Percentiles rank a stretch among this genome's conserved stretches.
Evolutionary conservation across 2,329 filamentous ascomycete genomes (phyloP).

Genomic region (Colletotrichum chlorophyti): DNA sequence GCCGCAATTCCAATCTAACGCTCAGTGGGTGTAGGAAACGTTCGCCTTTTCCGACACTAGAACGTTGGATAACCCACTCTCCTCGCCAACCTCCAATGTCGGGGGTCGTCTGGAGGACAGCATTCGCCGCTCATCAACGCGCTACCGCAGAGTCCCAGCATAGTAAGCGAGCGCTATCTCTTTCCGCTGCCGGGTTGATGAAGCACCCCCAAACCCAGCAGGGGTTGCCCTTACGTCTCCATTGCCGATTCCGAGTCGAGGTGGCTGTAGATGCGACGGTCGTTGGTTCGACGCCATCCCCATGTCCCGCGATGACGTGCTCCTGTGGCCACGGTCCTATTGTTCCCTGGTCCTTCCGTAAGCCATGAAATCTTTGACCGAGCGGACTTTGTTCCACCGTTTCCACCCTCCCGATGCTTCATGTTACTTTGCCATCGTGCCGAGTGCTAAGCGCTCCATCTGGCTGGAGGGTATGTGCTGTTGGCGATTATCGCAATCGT

Average conservation of each 20-base stretch:
- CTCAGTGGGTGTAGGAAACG: not conserved
- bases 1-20: not conserved
- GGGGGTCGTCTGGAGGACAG: not conserved
- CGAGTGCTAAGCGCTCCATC: not conserved
- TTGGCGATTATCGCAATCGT: slow-evolving; percentile 16
- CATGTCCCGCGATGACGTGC: slow-evolving; percentile 22
- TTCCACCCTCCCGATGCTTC: not conserved
- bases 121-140: not conserved
- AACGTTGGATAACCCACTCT: too few species aligned
- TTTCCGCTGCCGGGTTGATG: too few species aligned
- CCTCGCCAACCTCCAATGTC: not conserved
- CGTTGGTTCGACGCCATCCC: not conserved
- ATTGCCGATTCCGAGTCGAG: too few species aligned
- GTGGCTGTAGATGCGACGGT: slow-evolving; percentile 1
- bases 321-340: not conserved
- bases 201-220: too few species aligned
- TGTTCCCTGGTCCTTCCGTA: not conserved
- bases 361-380: slow-evolving; percentile 2
- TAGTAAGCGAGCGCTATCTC: too few species aligned
- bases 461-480: not conserved
- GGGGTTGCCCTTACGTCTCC: not conserved
- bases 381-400: slow-evolving; percentile 5
- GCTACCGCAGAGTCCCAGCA: too few species aligned
- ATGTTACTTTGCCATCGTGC: not conserved
- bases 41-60: not conserved